A percentile compares a stretch with the other conserved stretches of the same genome.
Evolutionary conservation across 768 basidiomycete species (phyloP).

Genomic region (Exidia glandulosa): DNA sequence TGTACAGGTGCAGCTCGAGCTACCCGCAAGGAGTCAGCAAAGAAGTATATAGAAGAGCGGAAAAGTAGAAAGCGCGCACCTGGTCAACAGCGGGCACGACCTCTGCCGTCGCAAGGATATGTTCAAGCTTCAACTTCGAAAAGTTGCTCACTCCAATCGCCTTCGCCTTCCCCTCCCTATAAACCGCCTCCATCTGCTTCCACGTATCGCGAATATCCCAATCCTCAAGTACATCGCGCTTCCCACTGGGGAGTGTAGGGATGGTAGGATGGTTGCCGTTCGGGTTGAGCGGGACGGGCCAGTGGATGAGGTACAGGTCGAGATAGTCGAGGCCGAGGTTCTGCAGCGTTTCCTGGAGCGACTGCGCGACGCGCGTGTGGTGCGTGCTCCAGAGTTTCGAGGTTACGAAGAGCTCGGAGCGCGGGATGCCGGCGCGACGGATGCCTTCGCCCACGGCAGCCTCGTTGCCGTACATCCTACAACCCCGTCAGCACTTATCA

Average conservation of each 20-base stretch:
- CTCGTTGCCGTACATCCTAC: constrained; percentile 6
- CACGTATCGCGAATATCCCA: constrained; percentile 30
- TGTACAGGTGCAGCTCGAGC: constrained; percentile 5
- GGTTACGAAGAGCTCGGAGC: constrained; percentile 36
- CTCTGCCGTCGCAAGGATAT: background rate
- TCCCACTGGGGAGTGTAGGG: constrained; percentile 10
- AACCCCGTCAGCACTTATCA: too few relatives aligned
- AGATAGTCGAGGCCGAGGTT: constrained; percentile 20
- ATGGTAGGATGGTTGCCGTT: constrained; percentile 27
- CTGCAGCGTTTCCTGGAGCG: constrained; percentile 18
- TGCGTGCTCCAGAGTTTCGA: constrained; percentile 31
- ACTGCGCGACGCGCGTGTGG: constrained; percentile 17
- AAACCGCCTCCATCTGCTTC: constrained; percentile 40
- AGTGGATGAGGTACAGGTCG: constrained; percentile 41
- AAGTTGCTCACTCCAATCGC: constrained; percentile 54
- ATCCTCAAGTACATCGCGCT: constrained; percentile 11
- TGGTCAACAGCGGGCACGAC: constrained; percentile 2
- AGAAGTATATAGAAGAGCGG: background rate
- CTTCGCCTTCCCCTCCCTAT: constrained; percentile 33
- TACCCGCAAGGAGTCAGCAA: background rate
- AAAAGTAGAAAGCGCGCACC: background rate
- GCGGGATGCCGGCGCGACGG: constrained; percentile 22
- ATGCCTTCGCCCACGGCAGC: constrained; percentile 34
- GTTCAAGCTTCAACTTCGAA: constrained; percentile 15
- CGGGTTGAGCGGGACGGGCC: constrained; percentile 23